A percentile compares a stretch with the other conserved stretches of the same genome.
These are phyloP conservation scores for Hyphopichia khmerensis DNA, from an alignment of 1,139 yeast species.

Conservation along the genomic window DNA sequence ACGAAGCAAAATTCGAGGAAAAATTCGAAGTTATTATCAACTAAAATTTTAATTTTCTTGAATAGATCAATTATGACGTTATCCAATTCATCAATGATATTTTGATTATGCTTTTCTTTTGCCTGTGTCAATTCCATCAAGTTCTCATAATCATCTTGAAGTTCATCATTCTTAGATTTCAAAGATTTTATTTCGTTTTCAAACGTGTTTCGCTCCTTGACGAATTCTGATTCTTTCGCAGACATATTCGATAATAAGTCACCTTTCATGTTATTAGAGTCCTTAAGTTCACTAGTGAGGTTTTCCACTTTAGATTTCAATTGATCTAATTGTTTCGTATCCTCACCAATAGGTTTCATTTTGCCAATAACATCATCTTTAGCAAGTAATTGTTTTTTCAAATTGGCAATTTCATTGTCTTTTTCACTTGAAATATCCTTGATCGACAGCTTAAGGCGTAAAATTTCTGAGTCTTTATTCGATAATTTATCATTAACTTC, in stretches of 20 bases:
- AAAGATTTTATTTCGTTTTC: slow-evolving; percentile 51
- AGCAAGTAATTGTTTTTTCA: slow-evolving; percentile 21
- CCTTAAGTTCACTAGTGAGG: slow-evolving; percentile 26
- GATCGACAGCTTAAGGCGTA: not conserved
- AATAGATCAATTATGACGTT: slow-evolving; percentile 19
- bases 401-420: slow-evolving; percentile 14
- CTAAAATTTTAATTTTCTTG: slow-evolving; percentile 17
- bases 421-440: not conserved
- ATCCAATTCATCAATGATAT: slow-evolving; percentile 27
- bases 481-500: not conserved
- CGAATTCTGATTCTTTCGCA: slow-evolving; percentile 59
- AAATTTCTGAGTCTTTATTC: not conserved
- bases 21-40: slow-evolving; percentile 23
- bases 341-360: slow-evolving; percentile 15
- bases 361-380: slow-evolving; percentile 31
- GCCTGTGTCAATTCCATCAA: slow-evolving; percentile 38
- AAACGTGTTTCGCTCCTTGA: slow-evolving; percentile 50
- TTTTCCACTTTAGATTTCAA: slow-evolving; percentile 12
- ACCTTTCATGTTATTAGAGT: slow-evolving; percentile 46
- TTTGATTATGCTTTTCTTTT: slow-evolving; percentile 29
- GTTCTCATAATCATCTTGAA: slow-evolving; percentile 53
- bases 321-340: no score
- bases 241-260: slow-evolving; percentile 68
- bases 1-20: slow-evolving; percentile 54
- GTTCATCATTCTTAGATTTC: slow-evolving; percentile 28